Evolutionary conservation across 768 basidiomycete genomes (phyloP).

Genomic region (Suillus subaureus): DNA sequence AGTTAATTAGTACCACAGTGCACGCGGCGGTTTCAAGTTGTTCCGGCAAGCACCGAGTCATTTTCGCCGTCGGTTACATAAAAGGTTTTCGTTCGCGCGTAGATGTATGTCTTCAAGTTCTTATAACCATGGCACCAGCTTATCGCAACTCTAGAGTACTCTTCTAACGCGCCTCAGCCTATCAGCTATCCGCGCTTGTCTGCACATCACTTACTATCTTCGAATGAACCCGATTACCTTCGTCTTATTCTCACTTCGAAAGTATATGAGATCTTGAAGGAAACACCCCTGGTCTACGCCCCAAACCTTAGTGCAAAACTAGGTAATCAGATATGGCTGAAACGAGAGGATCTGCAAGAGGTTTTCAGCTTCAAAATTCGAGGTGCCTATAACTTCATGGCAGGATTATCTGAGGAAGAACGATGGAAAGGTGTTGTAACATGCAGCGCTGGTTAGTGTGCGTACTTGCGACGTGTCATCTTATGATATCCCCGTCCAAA

Average conservation of each 20-base stretch:
- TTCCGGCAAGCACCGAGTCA: constrained; percentile 7
- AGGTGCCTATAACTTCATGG: constrained; percentile 99
- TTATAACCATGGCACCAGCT: constrained; percentile 28
- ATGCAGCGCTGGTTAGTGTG: constrained; percentile 94
- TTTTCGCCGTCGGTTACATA: background rate
- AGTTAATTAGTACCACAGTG: background rate
- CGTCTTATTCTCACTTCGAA: constrained; percentile 86
- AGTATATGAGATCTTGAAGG: constrained; percentile 86
- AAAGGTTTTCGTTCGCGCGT: background rate
- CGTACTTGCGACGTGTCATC: constrained; percentile 35
- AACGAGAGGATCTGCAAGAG: constrained; percentile 95
- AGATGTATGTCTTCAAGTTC: background rate
- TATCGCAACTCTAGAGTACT: constrained; percentile 63
- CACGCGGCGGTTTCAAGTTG: background rate
- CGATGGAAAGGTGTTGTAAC: constrained; percentile 98
- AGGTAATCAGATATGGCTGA: constrained; percentile 94
- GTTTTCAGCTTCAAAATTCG: constrained; percentile 99
- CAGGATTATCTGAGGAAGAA: constrained; percentile 81
- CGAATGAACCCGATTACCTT: constrained; percentile 83
- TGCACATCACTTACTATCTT: constrained; percentile 62
- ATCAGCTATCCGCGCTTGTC: constrained; percentile 68
- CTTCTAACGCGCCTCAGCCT: constrained; percentile 69
- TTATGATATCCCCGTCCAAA: constrained; percentile 4
- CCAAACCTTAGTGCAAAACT: constrained; percentile 84
- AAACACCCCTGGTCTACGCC: constrained; percentile 89